Base-by-base conservation (phyloP, 2,329 filamentous ascomycete species). In the Neofusicoccum sp. region DNA sequence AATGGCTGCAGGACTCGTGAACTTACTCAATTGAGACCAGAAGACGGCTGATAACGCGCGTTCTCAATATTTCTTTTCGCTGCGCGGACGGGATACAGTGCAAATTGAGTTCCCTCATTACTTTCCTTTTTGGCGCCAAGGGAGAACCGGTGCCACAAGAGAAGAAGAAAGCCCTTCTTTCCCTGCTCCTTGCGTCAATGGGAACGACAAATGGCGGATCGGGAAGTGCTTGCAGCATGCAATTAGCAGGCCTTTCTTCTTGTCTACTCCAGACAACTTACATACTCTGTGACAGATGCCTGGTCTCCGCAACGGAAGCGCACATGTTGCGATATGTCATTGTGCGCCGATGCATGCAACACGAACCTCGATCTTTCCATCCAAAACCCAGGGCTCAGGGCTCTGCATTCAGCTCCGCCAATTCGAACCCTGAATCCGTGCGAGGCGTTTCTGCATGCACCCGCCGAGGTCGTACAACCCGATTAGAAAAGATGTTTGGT, bases 51-150 rank as follows among this genome's bases (percentile, higher is more conserved):
- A 20, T 20, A 20, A 20, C 20, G 20, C 20, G 20, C 20, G 20
- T 20, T 20, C 20, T 20, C 20, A 20, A 20, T 20, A 20, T 20
- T 20, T 20, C 20, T 20, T 20, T 20, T 20, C 20, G 20, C 20
- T 20, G 20, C 20, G 20, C 20, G 20, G 20, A 20, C 20, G 20
- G 20, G 20, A 20, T 20, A 20, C 20, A 20, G 20, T 20, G 20
- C 20, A 20, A 20, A 20, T 20, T 20, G 20, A 20, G 20, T 20
- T 20, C 20, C 20, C 20, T 20, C 20, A 20, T 20, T 20, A 20
- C 16, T 56, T 56, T 56, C 38, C 24, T 56, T 56, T 56, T 31
- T 16, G 7, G n/a, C n/a, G 51, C 51, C 51, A 33, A 56, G 51
- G 24, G 14, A 31, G 26, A 24, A 2, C 33, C n/a, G 36, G 51